A percentile compares a stretch with the other conserved stretches of the same genome.
Conservation (phyloP, 371 early-diverging fungal genomes). For the Mortierella sp. region DNA sequence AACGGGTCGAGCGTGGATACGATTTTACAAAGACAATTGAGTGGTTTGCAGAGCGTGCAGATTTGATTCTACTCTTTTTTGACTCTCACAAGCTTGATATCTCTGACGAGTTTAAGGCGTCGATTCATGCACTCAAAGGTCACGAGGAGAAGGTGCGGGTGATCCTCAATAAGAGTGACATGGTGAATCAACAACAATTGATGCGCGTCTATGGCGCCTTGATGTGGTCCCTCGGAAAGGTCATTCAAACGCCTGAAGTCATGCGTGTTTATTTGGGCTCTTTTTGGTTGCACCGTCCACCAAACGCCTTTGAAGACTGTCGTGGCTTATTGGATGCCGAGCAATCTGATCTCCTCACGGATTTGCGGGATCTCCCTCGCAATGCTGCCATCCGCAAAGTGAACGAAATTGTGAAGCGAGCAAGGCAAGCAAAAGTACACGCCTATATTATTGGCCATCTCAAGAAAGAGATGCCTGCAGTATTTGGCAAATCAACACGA, state of each 20-base stretch:
- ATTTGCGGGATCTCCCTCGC: slow-evolving; percentile 79
- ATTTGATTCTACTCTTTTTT: slow-evolving; percentile 87
- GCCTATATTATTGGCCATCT: slow-evolving; percentile 88
- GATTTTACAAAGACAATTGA: slow-evolving; percentile 84
- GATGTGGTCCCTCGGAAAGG: slow-evolving; percentile 95
- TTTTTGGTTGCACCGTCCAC: slow-evolving; percentile 85
- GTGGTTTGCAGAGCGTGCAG: slow-evolving; percentile 91
- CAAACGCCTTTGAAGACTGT: slow-evolving; percentile 81
- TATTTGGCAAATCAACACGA: slow-evolving; percentile 87
- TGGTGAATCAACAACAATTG: slow-evolving; percentile 87
- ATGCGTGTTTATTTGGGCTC: slow-evolving; percentile 88
- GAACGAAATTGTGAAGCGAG: slow-evolving; percentile 92
- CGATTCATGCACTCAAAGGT: slow-evolving; percentile 80
- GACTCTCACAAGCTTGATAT: slow-evolving; percentile 93
- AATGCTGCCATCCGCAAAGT: slow-evolving; percentile 89
- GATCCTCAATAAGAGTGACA: slow-evolving; percentile 89
- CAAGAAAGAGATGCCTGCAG: slow-evolving; percentile 86
- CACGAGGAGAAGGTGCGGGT: slow-evolving; percentile 90
- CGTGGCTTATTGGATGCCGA: slow-evolving; percentile 78
- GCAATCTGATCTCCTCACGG: slow-evolving; percentile 81
- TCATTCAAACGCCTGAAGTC: slow-evolving; percentile 92
- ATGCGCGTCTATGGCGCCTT: slow-evolving; percentile 94
- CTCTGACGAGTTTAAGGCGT: slow-evolving; percentile 88
- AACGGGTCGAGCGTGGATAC: slow-evolving; percentile 81
- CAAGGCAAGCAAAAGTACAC: slow-evolving; percentile 84